These are phyloP conservation scores for Lunularia cruciata DNA, from an alignment of 225 moss, liverwort and hornwort species.

Conservation along the genomic window DNA sequence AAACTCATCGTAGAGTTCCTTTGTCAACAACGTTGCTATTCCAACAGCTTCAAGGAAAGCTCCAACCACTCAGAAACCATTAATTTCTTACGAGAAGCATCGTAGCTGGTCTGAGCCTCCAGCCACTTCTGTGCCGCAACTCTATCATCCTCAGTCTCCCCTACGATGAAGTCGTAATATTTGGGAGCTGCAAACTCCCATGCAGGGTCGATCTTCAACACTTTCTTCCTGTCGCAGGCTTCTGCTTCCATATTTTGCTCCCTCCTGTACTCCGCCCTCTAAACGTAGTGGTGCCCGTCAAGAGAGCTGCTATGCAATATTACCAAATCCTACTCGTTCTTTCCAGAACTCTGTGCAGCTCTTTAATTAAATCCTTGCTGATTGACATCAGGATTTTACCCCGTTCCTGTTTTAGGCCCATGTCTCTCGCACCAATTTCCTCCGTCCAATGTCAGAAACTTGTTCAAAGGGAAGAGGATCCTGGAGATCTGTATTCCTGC, in stretches of 20 bases:
- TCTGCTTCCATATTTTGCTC: slow-evolving; percentile 35
- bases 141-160: slow-evolving; percentile 58
- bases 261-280: slow-evolving; percentile 14
- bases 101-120: slow-evolving; percentile 43
- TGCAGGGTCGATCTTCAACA: slow-evolving; percentile 38
- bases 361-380: neutral
- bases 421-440: neutral
- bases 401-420: slow-evolving; percentile 17
- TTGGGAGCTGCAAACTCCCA: slow-evolving; percentile 82
- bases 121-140: slow-evolving; percentile 70
- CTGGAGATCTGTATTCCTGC: slow-evolving; percentile 3
- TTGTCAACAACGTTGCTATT: neutral
- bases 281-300: neutral
- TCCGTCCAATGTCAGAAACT: neutral
- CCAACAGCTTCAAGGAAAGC: neutral
- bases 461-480: neutral
- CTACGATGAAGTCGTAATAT: slow-evolving; percentile 58
- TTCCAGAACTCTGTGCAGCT: slow-evolving; percentile 1
- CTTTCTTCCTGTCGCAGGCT: slow-evolving; percentile 32
- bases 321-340: neutral
- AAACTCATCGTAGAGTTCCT: neutral
- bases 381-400: slow-evolving; percentile 1
- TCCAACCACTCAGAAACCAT: neutral
- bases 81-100: slow-evolving; percentile 42
- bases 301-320: neutral